Evolutionary conservation across 2,329 filamentous ascomycete genomes (phyloP), one percentile per base, ranked within the genome.

Genomic region (Claviceps sorghi): DNA sequence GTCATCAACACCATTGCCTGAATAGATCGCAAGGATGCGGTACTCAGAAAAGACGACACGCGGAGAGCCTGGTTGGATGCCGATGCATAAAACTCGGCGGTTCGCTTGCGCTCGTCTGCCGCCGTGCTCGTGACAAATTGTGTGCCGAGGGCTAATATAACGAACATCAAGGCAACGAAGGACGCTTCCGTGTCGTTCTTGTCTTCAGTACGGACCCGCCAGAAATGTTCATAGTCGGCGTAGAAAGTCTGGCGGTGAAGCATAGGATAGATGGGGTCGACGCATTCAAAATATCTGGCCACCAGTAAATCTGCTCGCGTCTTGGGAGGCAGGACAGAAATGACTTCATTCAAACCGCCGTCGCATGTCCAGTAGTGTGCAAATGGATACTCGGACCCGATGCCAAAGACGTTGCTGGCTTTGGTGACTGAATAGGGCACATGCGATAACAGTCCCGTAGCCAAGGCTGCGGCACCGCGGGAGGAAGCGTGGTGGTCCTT

Each of bases 351-450:
- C 19, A 91, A 69, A 0, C 85, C 86, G 48, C 86, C 86, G 55
- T 83, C 78, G 60, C 83, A 87, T 2, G 85, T 90, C 86, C 86
- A 91, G 66, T 90, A 90, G 62, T 90, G 90, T 60, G 84, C 82
- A 62, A 89, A 89, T 0, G 84, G 85, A 62, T 88, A 84, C 62
- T 88, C 83, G 0, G 83, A 82, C 15, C 84, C 85, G 56, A 88
- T 81, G n/a, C 86, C 86, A 62, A 90, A 90, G 52, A 89, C 83
- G 57, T 87, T 88, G 52, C 83, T 86, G 1, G 83, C 82, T 7
- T 81, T 81, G 10, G 83, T 79, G 43, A 79, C 74, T 0, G 84
- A 84, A 62, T 84, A 86, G 0, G 85, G 83, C 2, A 88, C 77
- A 60, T 87, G 82, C 49, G 84, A 87, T 46, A 89, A 72, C 11